Evolutionary conservation across 2,329 filamentous ascomycete genomes (phyloP).

Genomic region (Teratosphaeriaceae sp.): DNA sequence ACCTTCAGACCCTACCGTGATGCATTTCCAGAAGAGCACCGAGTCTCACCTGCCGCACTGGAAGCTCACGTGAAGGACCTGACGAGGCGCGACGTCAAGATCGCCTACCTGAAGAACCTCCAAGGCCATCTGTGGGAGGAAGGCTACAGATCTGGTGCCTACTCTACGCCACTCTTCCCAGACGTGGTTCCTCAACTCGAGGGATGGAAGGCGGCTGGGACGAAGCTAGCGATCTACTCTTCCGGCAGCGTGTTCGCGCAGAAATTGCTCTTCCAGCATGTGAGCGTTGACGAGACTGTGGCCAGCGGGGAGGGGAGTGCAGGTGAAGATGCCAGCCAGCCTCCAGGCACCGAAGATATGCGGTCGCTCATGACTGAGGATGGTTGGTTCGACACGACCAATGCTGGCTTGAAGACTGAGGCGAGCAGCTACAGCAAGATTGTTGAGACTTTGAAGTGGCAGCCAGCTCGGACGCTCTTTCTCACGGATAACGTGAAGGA

Average conservation of each 20-base stretch:
- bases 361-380: slow-evolving; percentile 45
- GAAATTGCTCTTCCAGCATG: slow-evolving; percentile 68
- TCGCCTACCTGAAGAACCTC: slow-evolving; percentile 69
- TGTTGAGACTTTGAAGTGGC: slow-evolving; percentile 39
- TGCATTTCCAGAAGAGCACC: slow-evolving; percentile 62
- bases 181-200: slow-evolving; percentile 55
- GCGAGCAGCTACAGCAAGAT: slow-evolving; percentile 62
- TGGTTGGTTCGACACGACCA: slow-evolving; percentile 74
- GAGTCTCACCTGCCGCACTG: slow-evolving; percentile 52
- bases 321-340: not conserved
- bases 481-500: slow-evolving; percentile 69
- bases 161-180: slow-evolving; percentile 66
- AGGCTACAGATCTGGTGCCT: slow-evolving; percentile 63
- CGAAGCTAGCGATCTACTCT: slow-evolving; percentile 67
- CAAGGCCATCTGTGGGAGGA: slow-evolving; percentile 73
- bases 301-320: slow-evolving; percentile 12
- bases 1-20: slow-evolving; percentile 61
- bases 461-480: slow-evolving; percentile 59
- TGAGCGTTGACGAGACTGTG: slow-evolving; percentile 18
- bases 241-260: slow-evolving; percentile 75
- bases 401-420: slow-evolving; percentile 68
- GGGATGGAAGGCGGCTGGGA: slow-evolving; percentile 51
- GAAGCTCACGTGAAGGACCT: slow-evolving; percentile 63
- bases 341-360: slow-evolving; percentile 43
- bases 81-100: slow-evolving; percentile 65